phyloP scores from a whole-genome alignment of 257 asterid genomes.

The Paulownia fortunei region DNA sequence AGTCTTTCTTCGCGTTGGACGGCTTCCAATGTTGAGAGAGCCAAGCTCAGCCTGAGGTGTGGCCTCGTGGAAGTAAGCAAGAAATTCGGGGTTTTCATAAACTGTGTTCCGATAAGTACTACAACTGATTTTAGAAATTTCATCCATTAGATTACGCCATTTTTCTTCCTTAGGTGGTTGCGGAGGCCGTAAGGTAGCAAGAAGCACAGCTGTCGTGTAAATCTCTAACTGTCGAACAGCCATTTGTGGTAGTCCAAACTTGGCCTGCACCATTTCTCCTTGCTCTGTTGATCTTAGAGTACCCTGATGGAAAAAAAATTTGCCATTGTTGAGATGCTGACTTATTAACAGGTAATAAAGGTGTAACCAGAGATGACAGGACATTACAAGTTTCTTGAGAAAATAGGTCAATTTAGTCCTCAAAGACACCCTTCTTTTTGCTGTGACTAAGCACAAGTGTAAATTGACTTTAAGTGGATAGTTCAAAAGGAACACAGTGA shows the following conservation, averaged over 20 bases:
- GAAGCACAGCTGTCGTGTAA: constrained; percentile 94
- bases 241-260: constrained; percentile 89
- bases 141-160: constrained; percentile 94
- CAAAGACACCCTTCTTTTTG: constrained; percentile 3
- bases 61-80: constrained; percentile 90
- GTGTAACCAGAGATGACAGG: neutral
- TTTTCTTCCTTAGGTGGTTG: constrained; percentile 77
- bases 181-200: constrained; percentile 89
- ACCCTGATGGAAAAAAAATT: constrained; percentile 56
- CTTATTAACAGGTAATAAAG: neutral
- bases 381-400: neutral
- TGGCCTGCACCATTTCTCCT: constrained; percentile 99
- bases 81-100: constrained; percentile 85
- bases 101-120: constrained; percentile 72
- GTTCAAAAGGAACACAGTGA: neutral
- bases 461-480: constrained; percentile 8
- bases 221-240: constrained; percentile 96
- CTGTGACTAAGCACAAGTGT: neutral
- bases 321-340: neutral
- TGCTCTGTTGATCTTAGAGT: constrained; percentile 92
- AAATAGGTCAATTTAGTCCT: neutral
- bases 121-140: constrained; percentile 82
- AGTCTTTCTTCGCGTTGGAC: constrained; percentile 85
- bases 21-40: constrained; percentile 91
- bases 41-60: constrained; percentile 98